Evolutionary conservation across 768 basidiomycete species (phyloP).

Genomic region (Gymnopilus junonius): DNA sequence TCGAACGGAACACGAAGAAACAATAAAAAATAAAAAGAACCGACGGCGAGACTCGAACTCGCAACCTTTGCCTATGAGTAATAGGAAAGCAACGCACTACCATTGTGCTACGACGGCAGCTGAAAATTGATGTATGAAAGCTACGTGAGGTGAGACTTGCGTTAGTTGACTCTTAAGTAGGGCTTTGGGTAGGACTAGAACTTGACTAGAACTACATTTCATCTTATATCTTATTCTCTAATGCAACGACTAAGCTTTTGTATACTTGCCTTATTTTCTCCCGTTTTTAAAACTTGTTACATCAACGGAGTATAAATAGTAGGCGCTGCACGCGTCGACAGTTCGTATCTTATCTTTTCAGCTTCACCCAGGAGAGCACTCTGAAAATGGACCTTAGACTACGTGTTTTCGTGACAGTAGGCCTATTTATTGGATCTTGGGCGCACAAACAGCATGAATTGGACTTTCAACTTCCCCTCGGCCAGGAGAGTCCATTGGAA

Average conservation of each 20-base stretch:
- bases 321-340: background rate
- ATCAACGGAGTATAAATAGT: background rate
- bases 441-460: slow-evolving; percentile 9
- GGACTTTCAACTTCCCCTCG: background rate
- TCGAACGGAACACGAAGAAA: too few relatives aligned
- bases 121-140: too few relatives aligned
- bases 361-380: background rate
- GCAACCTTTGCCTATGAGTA: slow-evolving; percentile 5
- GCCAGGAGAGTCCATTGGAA: background rate
- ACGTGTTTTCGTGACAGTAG: background rate
- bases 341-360: background rate
- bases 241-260: too few relatives aligned
- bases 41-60: slow-evolving; percentile 8
- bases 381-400: background rate
- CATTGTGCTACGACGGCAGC: slow-evolving; percentile 11
- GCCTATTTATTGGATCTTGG: background rate
- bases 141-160: too few relatives aligned
- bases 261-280: too few relatives aligned
- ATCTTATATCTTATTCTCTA: too few relatives aligned
- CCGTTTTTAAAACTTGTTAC: too few relatives aligned
- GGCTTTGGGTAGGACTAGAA: too few relatives aligned
- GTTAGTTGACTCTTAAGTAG: too few relatives aligned
- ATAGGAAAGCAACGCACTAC: slow-evolving; percentile 13
- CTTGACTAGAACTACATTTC: too few relatives aligned
- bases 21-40: background rate